phyloP scores from a whole-genome alignment of 2,329 filamentous ascomycete species.

The Cladosporium sp. region DNA sequence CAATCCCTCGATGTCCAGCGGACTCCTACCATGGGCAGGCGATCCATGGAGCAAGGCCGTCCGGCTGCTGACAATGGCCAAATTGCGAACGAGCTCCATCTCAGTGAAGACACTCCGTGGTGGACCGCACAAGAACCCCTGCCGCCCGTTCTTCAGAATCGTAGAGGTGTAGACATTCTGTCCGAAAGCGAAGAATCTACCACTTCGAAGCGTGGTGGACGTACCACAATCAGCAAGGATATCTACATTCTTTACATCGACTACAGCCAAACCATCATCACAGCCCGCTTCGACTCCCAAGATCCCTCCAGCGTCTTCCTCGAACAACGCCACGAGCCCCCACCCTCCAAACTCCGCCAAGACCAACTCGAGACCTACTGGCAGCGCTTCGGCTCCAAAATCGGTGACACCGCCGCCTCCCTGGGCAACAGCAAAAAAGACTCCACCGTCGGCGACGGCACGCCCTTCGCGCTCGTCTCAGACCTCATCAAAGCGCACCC shows the following conservation, averaged over 20 bases:
- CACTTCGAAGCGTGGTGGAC: conserved; percentile 63
- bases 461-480: conserved; percentile 68
- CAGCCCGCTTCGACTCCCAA: conserved; percentile 69
- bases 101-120: conserved; percentile 71
- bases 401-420: conserved; percentile 63
- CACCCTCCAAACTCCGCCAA: conserved; percentile 76
- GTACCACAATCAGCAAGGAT: conserved; percentile 68
- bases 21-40: conserved; percentile 44
- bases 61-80: conserved; percentile 69
- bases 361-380: conserved; percentile 90
- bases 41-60: conserved; percentile 71
- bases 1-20: conserved; percentile 57
- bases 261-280: conserved; percentile 91
- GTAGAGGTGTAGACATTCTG: conserved; percentile 70
- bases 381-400: conserved; percentile 71
- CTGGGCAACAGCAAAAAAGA: conserved; percentile 69
- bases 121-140: conserved; percentile 77
- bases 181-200: conserved; percentile 76
- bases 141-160: conserved; percentile 75
- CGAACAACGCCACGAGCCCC: conserved; percentile 81
- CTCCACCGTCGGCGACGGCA: conserved; percentile 76
- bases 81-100: conserved; percentile 82
- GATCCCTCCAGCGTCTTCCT: conserved; percentile 66
- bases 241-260: conserved; percentile 89
- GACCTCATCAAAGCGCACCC: conserved; percentile 64